A percentile compares a stretch with the other conserved stretches of the same genome.
These are phyloP conservation scores for Acmispon strigosus DNA, from an alignment of 306 rosid species.

Conservation along the genomic window DNA sequence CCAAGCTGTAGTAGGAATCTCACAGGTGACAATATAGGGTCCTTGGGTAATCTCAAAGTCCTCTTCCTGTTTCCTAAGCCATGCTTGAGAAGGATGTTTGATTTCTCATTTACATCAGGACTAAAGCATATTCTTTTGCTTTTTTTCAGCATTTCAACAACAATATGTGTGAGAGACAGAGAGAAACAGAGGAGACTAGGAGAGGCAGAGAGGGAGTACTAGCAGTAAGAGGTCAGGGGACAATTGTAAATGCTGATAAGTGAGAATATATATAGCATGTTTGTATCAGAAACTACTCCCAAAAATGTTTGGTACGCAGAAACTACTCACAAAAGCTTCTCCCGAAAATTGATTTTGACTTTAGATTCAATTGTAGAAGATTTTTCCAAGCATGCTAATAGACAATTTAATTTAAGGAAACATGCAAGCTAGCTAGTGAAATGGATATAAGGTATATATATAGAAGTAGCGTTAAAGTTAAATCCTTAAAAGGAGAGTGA, in stretches of 20 bases:
- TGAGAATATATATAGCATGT: conserved; percentile 19
- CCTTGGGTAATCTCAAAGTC: conserved; percentile 40
- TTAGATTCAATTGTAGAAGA: no score
- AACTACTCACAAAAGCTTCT: no score
- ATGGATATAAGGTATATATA: background rate
- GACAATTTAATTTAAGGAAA: background rate
- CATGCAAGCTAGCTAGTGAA: background rate
- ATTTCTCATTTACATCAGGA: conserved; percentile 64
- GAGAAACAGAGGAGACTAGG: background rate
- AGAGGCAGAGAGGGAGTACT: conserved; percentile 3
- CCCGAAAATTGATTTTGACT: no score
- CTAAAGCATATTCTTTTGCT: conserved; percentile 62
- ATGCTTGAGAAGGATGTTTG: conserved; percentile 42
- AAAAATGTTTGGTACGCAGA: no score
- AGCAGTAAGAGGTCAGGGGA: conserved; percentile 24
- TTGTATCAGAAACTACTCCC: no score
- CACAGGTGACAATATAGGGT: conserved; percentile 40
- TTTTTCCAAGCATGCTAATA: no score
- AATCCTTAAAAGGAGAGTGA: conserved; percentile 21
- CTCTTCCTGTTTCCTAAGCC: conserved; percentile 37
- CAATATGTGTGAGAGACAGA: background rate
- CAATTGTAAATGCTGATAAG: conserved; percentile 21
- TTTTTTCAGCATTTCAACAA: conserved; percentile 50
- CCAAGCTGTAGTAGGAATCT: conserved; percentile 51
- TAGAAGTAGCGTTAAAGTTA: conserved; percentile 4